Evolutionary conservation across 2,329 filamentous ascomycete species (phyloP).

Genomic region (Biscogniauxia sp.): DNA sequence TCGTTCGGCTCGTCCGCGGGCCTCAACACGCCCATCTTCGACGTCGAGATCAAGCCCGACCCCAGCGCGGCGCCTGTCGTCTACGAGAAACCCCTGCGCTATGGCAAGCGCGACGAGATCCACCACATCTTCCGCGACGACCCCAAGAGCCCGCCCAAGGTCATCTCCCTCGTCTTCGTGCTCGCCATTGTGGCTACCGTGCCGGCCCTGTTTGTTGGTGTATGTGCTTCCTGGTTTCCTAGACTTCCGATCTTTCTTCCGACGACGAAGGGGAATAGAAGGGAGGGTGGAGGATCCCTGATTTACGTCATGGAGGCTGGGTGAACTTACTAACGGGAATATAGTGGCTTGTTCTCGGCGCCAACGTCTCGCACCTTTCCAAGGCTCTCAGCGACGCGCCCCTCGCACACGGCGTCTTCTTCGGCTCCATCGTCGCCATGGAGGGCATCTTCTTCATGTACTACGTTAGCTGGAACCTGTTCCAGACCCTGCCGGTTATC

Average conservation of each 20-base stretch:
- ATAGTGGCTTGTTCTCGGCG: conserved; percentile 79
- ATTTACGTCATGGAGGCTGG: background rate
- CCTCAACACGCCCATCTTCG: conserved; percentile 69
- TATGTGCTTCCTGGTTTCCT: conserved; percentile 44
- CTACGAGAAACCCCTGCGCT: conserved; percentile 71
- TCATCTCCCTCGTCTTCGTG: conserved; percentile 77
- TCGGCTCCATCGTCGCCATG: conserved; percentile 81
- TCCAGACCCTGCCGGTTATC: conserved; percentile 78
- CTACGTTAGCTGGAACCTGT: conserved; percentile 88
- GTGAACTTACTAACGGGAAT: background rate
- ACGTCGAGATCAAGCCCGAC: conserved; percentile 66
- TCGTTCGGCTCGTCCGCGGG: conserved; percentile 77
- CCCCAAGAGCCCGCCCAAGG: conserved; percentile 73
- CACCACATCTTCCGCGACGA: conserved; percentile 85
- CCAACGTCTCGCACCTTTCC: conserved; percentile 74
- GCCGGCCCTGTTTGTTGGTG: conserved; percentile 68
- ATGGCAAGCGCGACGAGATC: conserved; percentile 81
- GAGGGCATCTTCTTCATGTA: conserved; percentile 94
- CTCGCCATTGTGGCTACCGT: conserved; percentile 70
- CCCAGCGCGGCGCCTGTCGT: conserved; percentile 56
- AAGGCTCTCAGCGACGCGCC: conserved; percentile 76
- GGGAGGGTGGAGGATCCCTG: too few species aligned
- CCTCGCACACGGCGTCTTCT: conserved; percentile 78
- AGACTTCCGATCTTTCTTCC: background rate
- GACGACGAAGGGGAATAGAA: too few species aligned